Percentiles rank a stretch among this genome's conserved stretches.
These are phyloP conservation scores for Calonectria leucothoes DNA, from an alignment of 2,329 filamentous ascomycete species.

Conservation along the genomic window DNA sequence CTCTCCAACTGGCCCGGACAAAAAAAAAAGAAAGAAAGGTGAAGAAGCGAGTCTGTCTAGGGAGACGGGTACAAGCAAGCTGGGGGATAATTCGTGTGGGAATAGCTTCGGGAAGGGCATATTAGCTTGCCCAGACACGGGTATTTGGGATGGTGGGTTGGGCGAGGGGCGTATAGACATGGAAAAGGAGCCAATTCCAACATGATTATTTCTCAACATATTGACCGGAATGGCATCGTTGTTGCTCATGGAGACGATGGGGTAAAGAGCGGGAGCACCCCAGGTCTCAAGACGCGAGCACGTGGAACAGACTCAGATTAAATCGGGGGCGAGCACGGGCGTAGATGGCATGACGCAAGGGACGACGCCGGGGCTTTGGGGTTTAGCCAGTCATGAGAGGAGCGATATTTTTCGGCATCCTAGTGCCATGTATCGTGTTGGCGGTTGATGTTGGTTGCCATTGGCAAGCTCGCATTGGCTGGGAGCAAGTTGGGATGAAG, in stretches of 20 bases:
- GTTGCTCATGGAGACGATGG: background rate
- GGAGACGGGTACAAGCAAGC: background rate
- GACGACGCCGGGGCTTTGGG: background rate
- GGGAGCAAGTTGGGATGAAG: background rate
- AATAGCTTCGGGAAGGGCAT: slow-evolving; percentile 7
- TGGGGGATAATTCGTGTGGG: background rate
- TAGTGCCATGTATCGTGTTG: background rate
- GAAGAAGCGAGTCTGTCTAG: background rate
- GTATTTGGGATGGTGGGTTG: background rate
- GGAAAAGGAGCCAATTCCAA: background rate
- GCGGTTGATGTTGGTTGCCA: background rate
- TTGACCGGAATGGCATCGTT: background rate
- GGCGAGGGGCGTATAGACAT: background rate
- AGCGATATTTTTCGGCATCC: background rate
- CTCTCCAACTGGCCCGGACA: background rate
- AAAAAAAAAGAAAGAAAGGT: background rate
- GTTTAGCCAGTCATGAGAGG: background rate
- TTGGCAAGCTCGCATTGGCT: background rate
- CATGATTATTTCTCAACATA: background rate
- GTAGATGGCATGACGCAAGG: slow-evolving; percentile 15
- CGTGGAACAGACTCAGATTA: background rate
- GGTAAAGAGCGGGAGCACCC: background rate
- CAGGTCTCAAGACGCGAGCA: background rate
- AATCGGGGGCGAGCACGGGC: background rate
- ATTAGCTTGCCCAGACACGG: background rate